These are phyloP conservation scores for Nakaseomyces nivariensis DNA, from an alignment of 1,139 yeast genomes.

Conservation along the genomic window DNA sequence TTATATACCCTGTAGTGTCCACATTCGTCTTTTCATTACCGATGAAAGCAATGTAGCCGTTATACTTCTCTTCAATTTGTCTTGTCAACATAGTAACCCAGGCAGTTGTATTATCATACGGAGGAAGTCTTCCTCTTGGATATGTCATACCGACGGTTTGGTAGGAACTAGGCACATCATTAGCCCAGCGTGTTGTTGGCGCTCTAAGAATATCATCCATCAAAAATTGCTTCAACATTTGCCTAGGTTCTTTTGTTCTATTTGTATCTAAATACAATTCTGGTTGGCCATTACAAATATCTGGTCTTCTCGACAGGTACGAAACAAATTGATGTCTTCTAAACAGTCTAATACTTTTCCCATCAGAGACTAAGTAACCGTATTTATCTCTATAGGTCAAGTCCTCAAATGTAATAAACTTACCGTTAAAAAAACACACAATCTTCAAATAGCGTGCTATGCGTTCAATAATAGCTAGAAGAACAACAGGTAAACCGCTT, in stretches of 20 bases:
- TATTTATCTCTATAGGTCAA: conserved; percentile 10
- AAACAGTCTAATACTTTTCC: neutral
- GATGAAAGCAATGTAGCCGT: neutral
- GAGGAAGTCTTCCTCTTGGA: neutral
- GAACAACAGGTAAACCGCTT: conserved; percentile 17
- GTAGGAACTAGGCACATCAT: neutral
- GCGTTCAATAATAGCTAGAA: conserved; percentile 20
- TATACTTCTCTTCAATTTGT: neutral
- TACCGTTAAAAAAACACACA: conserved; percentile 13
- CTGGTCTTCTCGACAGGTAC: conserved; percentile 12
- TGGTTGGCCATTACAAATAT: conserved; percentile 12
- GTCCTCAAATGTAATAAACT: conserved; percentile 18
- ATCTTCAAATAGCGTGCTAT: conserved; percentile 13
- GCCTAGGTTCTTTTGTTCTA: neutral
- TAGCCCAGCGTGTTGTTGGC: neutral
- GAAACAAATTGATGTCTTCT: conserved; percentile 9
- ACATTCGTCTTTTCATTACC: neutral
- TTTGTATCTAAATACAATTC: conserved; percentile 5
- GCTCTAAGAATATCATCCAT: neutral
- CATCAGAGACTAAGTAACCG: conserved; percentile 12
- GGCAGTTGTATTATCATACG: neutral
- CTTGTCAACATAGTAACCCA: neutral
- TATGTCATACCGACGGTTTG: conserved; percentile 1
- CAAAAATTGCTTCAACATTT: neutral
- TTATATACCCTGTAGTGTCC: neutral